Conservation (phyloP, 169 alveolate genomes). For the Plasmodium vivax region DNA sequence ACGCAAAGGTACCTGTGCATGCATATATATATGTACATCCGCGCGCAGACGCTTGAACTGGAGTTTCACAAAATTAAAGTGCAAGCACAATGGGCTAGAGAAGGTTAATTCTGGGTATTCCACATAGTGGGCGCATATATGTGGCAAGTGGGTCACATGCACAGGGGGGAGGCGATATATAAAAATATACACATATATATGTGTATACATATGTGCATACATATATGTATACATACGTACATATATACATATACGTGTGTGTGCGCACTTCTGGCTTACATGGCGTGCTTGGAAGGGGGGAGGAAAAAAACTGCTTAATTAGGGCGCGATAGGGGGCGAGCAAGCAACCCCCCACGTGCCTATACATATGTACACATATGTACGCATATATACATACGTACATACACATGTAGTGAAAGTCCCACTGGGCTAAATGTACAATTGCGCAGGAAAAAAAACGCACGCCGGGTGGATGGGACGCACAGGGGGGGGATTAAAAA, state of each 20-base stretch:
- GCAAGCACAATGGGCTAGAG: neutral
- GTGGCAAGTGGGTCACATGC: neutral
- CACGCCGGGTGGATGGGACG: neutral
- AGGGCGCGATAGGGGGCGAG: neutral
- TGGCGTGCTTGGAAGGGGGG: neutral
- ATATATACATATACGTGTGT: neutral
- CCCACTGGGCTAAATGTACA: neutral
- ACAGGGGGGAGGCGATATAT: neutral
- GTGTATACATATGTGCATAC: neutral
- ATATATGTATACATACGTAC: too few species aligned
- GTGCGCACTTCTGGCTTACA: neutral
- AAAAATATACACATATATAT: neutral
- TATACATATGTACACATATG: neutral
- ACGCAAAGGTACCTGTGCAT: neutral
- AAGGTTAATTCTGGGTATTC: constrained; percentile 15
- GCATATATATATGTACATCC: neutral
- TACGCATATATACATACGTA: neutral
- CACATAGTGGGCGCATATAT: constrained; percentile 5
- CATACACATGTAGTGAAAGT: neutral
- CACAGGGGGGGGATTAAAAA: neutral
- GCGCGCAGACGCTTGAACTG: constrained; percentile 1
- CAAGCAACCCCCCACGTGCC: neutral
- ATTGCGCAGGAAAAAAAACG: neutral
- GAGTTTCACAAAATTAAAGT: constrained; percentile 46
- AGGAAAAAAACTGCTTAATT: neutral